Evolutionary conservation across 345 rosid genomes (phyloP).

Genomic region (Eucalyptus camaldulensis): DNA sequence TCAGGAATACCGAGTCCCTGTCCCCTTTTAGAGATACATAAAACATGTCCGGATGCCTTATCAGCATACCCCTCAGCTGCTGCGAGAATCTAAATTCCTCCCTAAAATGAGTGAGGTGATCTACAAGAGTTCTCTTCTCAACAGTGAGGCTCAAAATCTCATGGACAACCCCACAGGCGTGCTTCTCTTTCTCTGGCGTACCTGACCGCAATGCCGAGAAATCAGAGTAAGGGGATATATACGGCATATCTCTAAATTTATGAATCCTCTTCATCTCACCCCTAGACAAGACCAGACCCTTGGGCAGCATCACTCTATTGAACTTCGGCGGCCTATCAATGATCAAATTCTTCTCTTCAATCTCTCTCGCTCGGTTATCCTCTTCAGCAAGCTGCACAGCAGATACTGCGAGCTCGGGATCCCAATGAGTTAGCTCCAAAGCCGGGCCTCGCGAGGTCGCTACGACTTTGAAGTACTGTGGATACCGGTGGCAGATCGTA

Average conservation of each 20-base stretch:
- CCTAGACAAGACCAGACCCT: constrained; percentile 75
- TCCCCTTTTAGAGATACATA: constrained; percentile 85
- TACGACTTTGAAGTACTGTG: constrained; percentile 74
- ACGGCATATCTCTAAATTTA: constrained; percentile 68
- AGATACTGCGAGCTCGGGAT: constrained; percentile 79
- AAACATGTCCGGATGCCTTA: constrained; percentile 85
- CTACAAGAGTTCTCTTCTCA: constrained; percentile 90
- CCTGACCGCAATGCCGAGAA: constrained; percentile 57
- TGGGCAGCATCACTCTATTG: constrained; percentile 71
- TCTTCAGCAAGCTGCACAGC: constrained; percentile 82
- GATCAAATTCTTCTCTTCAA: constrained; percentile 57
- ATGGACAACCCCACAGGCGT: constrained; percentile 77
- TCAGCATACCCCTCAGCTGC: constrained; percentile 82
- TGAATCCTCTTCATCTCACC: constrained; percentile 65
- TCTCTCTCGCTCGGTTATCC: constrained; percentile 40
- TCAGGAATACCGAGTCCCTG: constrained; percentile 79
- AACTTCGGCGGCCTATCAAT: constrained; percentile 75
- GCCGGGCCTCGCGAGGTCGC: constrained; percentile 74
- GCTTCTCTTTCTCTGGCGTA: constrained; percentile 66
- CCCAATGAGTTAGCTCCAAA: constrained; percentile 82
- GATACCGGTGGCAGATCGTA: constrained; percentile 74
- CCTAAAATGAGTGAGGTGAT: constrained; percentile 89
- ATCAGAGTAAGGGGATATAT: constrained; percentile 76
- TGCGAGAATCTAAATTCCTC: constrained; percentile 93
- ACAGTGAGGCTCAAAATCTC: constrained; percentile 81